Base-by-base conservation (phyloP, 495 filamentous ascomycete species). In the Aspergillus sclerotioniger region DNA sequence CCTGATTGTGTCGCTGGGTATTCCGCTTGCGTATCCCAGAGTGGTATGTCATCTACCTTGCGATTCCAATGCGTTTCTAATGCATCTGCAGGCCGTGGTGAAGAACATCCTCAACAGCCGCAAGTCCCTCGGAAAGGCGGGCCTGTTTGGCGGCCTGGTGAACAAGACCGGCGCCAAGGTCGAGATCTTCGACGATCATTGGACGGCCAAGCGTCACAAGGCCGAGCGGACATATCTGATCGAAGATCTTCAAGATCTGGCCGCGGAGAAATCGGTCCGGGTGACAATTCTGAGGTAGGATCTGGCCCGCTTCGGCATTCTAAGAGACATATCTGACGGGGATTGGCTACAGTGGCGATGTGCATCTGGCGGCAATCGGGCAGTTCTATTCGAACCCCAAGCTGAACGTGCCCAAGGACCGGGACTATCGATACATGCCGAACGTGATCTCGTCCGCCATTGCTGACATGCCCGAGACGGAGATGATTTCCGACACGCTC, bases 191-290 rank as follows among this genome's bases (percentile, higher is more conserved):
- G 94, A 98, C 72, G 94, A 98, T 70, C 93, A 98, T 67, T 98
- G 94, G 94, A 96, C 94, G 3, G 92, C 94, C 19, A 95, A 90
- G 64, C 87, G 91, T 65, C 91, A 96, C 72, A 98, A 98, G 67
- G 71, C 76, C 10, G 94, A 98, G 74, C 84, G 94, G 31, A 89
- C 86, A 61, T 88, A 88, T 76, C 82, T 97, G 61, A 85, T 98
- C 33, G 85, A 93, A 64, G 90, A 95, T 55, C 79, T 98, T 15
- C 94, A 98, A 68, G 87, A 91, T 62, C 76, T 98, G 47, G 92
- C 95, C 13, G 90, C 87, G 8, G 90, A 93, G 66, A 94, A 92
- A 63, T 96, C 90, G 12, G 80, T 98, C 50, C 85, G 94, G n/a
- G 76, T 98, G 19, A 96, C 93, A 3, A 95, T 92, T 57, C 75